phyloP scores from a whole-genome alignment of 2,329 filamentous ascomycete genomes.

The Xylaria polymorpha region DNA sequence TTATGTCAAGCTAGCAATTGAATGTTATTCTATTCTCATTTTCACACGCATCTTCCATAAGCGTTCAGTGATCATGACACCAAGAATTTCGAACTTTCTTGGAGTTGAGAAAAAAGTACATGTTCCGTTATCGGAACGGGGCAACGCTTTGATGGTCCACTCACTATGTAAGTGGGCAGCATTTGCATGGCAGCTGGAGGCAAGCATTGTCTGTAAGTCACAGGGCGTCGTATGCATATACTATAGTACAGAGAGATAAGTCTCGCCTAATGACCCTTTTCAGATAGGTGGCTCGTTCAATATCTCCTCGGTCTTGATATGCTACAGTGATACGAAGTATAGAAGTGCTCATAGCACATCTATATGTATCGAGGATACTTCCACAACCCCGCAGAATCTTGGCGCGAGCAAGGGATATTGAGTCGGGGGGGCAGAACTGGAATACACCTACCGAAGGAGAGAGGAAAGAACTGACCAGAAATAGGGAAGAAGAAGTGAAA shows the following conservation, averaged over 20 bases:
- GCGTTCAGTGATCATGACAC: background rate
- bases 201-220: background rate
- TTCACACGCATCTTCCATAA: background rate
- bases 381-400: conserved; percentile 6
- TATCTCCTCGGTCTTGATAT: background rate
- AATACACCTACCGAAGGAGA: background rate
- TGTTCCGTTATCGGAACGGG: conserved; percentile 34
- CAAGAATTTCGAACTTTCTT: background rate
- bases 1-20: conserved; percentile 35
- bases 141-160: conserved; percentile 20
- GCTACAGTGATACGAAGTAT: background rate
- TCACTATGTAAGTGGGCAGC: conserved; percentile 10
- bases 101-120: background rate
- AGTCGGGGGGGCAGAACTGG: background rate
- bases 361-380: background rate
- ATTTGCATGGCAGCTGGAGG: background rate
- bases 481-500: conserved; percentile 1
- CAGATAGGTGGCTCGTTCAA: background rate
- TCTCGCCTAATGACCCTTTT: background rate
- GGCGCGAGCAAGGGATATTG: background rate
- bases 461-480: background rate
- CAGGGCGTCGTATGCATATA: background rate
- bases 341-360: background rate
- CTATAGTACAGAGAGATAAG: background rate
- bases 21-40: conserved; percentile 26